Evolutionary conservation across 257 asterid species (phyloP), one percentile per base, ranked within the genome.

Genomic region (Forsythia suspensa): DNA sequence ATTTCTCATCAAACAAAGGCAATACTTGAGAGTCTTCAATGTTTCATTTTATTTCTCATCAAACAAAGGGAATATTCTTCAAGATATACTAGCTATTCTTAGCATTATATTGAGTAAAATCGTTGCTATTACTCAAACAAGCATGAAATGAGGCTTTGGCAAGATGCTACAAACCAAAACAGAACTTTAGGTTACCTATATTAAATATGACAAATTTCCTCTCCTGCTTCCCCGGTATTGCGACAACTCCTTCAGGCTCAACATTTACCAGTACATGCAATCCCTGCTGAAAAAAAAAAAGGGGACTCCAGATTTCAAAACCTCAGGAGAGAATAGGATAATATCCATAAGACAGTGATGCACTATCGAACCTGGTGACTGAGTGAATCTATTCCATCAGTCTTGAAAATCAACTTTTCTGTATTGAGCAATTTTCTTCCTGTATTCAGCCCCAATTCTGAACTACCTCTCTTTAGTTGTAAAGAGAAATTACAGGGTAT

Each of bases 341-440:
- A 36, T 2, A 75, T 61, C 51, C 20, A 80, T 18, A 10, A 73
- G 78, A 10, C 52, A 37, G 72, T 21, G 36, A n/a, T 70, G 46
- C 67, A 40, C 15, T 8, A 39, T 21, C 72, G 42, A 59, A 91
- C 97, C 95, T 87, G 84, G 75, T 79, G 83, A 77, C 40, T 65
- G n/a, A 57, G 72, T 39, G 86, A 74, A 70, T 81, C 81, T 70
- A 73, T 44, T 43, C 69, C 81, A 48, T 86, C 88, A 6, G 91
- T 85, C 81, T 82, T 86, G 89, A 95, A 95, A 75, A 92, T 90
- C 77, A 95, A 68, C 82, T 95, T 95, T 80, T 91, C 98, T 3
- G 98, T 95, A 73, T 92, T 91, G 41, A 95, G 91, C 89, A 93
- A 85, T 85, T 95, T 95, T 82, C 98, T 88, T 79, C 90, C 93